phyloP scores from a whole-genome alignment of 257 asterid species.

The Apocynum venetum region DNA sequence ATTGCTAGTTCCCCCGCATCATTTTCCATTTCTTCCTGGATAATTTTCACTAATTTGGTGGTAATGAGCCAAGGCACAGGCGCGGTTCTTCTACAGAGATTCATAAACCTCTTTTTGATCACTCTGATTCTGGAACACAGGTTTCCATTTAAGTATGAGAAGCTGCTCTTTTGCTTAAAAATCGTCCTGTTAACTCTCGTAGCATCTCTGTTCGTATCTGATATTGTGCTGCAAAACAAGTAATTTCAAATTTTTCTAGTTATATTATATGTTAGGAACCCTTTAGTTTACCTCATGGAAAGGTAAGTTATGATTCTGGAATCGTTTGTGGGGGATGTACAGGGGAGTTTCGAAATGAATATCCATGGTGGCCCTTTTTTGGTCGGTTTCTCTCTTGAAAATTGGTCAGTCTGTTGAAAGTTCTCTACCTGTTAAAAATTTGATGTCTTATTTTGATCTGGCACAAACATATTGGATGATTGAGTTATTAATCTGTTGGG shows the following conservation, averaged over 20 bases:
- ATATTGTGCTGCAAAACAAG: neutral
- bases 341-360: slow-evolving; percentile 32
- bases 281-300: slow-evolving; percentile 39
- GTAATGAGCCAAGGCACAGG: neutral
- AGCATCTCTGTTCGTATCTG: neutral
- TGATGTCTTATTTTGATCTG: too few species aligned
- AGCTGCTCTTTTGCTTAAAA: slow-evolving; percentile 31
- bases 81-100: slow-evolving; percentile 5
- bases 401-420: too few species aligned
- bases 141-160: slow-evolving; percentile 46
- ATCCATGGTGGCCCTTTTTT: neutral
- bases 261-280: too few species aligned
- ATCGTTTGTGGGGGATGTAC: slow-evolving; percentile 64
- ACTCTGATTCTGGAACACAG: slow-evolving; percentile 13
- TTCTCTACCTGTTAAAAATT: too few species aligned
- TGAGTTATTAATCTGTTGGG: too few species aligned
- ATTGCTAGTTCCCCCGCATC: slow-evolving; percentile 20
- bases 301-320: slow-evolving; percentile 11
- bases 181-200: neutral
- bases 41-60: neutral
- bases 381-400: neutral
- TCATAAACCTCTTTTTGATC: neutral
- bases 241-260: neutral
- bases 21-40: neutral
- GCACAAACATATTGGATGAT: too few species aligned